These are phyloP conservation scores for Trichoderma sp. DNA, from an alignment of 2,329 filamentous ascomycete species.

Conservation along the genomic window DNA sequence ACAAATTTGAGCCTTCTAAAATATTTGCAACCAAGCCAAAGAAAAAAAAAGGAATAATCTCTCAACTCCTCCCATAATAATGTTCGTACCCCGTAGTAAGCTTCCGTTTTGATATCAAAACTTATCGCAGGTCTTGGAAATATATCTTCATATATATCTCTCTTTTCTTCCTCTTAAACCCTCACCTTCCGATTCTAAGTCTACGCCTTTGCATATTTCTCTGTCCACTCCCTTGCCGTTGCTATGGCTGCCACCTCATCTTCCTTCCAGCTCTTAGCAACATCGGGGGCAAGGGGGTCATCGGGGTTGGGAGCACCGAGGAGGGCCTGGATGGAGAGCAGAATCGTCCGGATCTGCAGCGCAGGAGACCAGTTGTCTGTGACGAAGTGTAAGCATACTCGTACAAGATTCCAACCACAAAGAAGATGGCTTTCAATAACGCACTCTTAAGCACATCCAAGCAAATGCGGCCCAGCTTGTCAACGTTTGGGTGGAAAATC, in stretches of 20 bases:
- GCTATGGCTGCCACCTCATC: conserved; percentile 90
- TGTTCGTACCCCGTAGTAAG: conserved; percentile 25
- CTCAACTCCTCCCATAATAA: conserved; percentile 29
- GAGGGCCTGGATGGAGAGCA: conserved; percentile 97
- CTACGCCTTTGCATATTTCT: conserved; percentile 68
- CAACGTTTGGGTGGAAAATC: conserved; percentile 99
- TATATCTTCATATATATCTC: conserved; percentile 16
- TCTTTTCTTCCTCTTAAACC: not conserved
- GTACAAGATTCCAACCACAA: not conserved
- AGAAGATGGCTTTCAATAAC: conserved; percentile 29
- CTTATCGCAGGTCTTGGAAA: conserved; percentile 10
- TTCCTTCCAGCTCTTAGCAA: conserved; percentile 98
- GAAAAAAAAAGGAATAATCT: not conserved
- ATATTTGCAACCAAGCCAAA: conserved; percentile 21
- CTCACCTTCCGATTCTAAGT: not conserved
- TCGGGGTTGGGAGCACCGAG: conserved; percentile 96
- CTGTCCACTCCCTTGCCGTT: conserved; percentile 91
- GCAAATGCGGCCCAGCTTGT: conserved; percentile 95
- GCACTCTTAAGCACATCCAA: conserved; percentile 95
- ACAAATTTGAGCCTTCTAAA: conserved; percentile 23
- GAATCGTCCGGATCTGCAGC: conserved; percentile 94
- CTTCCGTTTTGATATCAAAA: conserved; percentile 5
- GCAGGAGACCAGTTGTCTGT: conserved; percentile 98
- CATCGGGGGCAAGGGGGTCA: conserved; percentile 96
- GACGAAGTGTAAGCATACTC: conserved; percentile 21